Evolutionary conservation across 2,329 filamentous ascomycete species (phyloP).

Genomic region (Trichoderma koningii): DNA sequence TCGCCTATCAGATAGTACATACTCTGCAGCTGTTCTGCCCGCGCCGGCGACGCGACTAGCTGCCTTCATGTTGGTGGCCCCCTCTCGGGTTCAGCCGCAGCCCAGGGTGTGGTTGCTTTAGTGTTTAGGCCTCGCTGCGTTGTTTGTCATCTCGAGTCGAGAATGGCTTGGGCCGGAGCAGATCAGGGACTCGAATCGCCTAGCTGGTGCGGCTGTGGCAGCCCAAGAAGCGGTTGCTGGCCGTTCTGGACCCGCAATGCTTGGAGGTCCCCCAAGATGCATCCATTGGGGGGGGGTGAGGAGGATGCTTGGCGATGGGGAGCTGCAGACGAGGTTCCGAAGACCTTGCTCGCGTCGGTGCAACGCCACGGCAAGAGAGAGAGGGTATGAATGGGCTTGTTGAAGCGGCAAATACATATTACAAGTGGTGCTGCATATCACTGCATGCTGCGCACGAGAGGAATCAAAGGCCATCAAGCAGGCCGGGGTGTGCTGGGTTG

Average conservation of each 20-base stretch:
- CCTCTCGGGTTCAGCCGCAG: conserved; percentile 28
- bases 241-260: conserved; percentile 16
- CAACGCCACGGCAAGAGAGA: neutral
- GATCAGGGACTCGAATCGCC: conserved; percentile 23
- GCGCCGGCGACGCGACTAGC: conserved; percentile 14
- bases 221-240: neutral
- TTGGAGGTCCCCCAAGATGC: no score
- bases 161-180: conserved; percentile 11
- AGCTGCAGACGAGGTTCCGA: conserved; percentile 18
- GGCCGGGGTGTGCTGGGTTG: conserved; percentile 20
- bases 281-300: no score
- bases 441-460: neutral
- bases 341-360: conserved; percentile 12
- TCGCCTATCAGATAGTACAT: neutral
- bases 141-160: neutral
- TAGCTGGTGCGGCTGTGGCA: conserved; percentile 25
- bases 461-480: neutral
- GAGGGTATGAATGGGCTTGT: conserved; percentile 15
- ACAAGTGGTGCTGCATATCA: neutral
- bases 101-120: conserved; percentile 12
- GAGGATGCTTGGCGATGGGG: conserved; percentile 5
- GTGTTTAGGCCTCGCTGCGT: conserved; percentile 1
- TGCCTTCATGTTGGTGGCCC: conserved; percentile 1
- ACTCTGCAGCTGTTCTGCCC: neutral
- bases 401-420: neutral